Conservation (phyloP, 306 rosid species). For the Glycine soja region DNA sequence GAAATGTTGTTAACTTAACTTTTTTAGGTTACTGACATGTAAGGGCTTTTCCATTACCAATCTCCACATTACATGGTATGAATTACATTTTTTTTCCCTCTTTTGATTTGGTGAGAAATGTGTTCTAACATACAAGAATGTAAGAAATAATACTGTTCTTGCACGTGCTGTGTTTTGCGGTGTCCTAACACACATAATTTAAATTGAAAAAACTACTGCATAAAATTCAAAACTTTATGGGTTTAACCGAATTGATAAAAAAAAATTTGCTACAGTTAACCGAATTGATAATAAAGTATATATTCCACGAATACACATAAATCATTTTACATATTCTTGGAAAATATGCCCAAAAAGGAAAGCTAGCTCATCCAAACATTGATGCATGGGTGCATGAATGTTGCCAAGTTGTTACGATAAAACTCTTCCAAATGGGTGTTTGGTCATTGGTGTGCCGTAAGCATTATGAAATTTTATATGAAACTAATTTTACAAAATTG, state of each 20-base stretch:
- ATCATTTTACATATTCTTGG: no score
- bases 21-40: slow-evolving; percentile 26
- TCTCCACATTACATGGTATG: not conserved
- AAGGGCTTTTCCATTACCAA: not conserved
- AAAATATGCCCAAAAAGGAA: not conserved
- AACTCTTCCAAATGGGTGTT: no score
- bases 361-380: not conserved
- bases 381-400: not conserved
- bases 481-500: no score
- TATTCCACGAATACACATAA: no score
- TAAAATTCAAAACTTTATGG: not conserved
- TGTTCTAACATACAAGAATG: not conserved
- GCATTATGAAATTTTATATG: no score
- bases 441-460: no score
- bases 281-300: no score
- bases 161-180: not conserved
- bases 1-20: no score
- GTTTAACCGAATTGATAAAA: not conserved
- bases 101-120: not conserved
- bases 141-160: slow-evolving; percentile 7
- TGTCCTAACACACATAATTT: not conserved
- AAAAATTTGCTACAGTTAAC: no score
- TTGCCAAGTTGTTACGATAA: not conserved
- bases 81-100: not conserved
- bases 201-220: not conserved